phyloP scores from a whole-genome alignment of 1,284 basidiomycete species.

The Cryptococcus sp. region DNA sequence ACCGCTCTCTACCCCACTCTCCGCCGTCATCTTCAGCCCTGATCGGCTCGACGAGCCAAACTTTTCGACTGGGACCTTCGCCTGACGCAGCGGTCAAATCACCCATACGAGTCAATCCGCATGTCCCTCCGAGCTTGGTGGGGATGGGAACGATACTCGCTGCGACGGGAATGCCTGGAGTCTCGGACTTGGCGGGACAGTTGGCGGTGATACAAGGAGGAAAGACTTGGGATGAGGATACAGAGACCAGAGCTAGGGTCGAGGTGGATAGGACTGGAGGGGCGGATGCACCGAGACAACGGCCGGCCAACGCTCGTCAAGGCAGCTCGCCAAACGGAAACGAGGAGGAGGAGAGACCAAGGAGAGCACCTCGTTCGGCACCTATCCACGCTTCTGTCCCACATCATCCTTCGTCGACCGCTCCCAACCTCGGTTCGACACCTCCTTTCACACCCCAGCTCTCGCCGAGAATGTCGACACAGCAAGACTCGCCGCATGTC shows the following conservation, averaged over 20 bases:
- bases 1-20: constrained; percentile 50
- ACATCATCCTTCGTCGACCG: constrained; percentile 12
- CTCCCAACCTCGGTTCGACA: constrained; percentile 14
- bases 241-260: constrained; percentile 33
- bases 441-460: constrained; percentile 7
- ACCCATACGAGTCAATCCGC: constrained; percentile 58
- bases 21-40: constrained; percentile 27
- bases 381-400: constrained; percentile 8
- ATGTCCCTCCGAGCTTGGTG: constrained; percentile 68
- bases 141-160: constrained; percentile 81
- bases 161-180: constrained; percentile 65
- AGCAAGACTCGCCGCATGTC: constrained; percentile 1
- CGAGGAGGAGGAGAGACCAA: constrained; percentile 47
- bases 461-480: neutral
- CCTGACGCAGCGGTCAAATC: neutral
- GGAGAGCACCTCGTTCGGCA: neutral
- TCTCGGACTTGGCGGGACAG: constrained; percentile 68
- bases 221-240: constrained; percentile 47
- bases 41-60: constrained; percentile 3
- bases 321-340: constrained; percentile 10
- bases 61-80: constrained; percentile 1
- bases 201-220: constrained; percentile 82
- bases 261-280: constrained; percentile 40
- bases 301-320: neutral
- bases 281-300: constrained; percentile 24